These are phyloP conservation scores for Pezicula carpinea DNA, from an alignment of 2,329 filamentous ascomycete species.

Conservation along the genomic window DNA sequence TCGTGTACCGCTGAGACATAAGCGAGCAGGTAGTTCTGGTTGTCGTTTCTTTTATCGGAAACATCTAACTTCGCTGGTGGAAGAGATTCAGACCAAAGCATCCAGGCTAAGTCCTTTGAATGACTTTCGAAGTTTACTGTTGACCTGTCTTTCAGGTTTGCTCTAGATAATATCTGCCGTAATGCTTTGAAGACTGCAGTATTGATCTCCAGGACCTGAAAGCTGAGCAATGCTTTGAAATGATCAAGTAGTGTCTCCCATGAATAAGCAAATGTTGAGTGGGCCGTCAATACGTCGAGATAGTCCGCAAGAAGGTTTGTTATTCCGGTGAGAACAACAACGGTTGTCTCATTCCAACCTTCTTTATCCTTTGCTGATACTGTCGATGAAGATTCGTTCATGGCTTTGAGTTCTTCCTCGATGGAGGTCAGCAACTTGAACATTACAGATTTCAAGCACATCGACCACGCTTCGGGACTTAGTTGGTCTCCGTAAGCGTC, in stretches of 20 bases:
- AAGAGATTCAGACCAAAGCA: conserved; percentile 64
- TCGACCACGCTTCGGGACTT: conserved; percentile 72
- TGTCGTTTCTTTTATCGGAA: conserved; percentile 48
- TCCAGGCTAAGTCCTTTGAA: conserved; percentile 61
- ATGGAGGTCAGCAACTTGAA: conserved; percentile 73
- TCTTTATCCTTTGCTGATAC: conserved; percentile 37
- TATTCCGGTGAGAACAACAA: conserved; percentile 68
- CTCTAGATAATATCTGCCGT: conserved; percentile 52
- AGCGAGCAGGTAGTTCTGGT: conserved; percentile 80
- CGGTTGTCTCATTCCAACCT: conserved; percentile 71
- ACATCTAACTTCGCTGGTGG: conserved; percentile 42
- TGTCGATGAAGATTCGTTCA: conserved; percentile 30
- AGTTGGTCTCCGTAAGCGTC: conserved; percentile 84
- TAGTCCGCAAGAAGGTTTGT: conserved; percentile 72
- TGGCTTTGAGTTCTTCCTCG: conserved; percentile 46
- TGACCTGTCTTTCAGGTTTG: conserved; percentile 38
- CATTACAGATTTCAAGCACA: conserved; percentile 76
- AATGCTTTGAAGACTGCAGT: conserved; percentile 67
- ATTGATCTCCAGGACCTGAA: conserved; percentile 64
- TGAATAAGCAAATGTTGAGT: conserved; percentile 62
- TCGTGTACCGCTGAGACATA: conserved; percentile 74
- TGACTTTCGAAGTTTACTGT: conserved; percentile 24
- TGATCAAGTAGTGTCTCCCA: conserved; percentile 73
- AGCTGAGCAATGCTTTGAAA: conserved; percentile 59
- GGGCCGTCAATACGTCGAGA: conserved; percentile 64